Base-by-base conservation (phyloP, 495 filamentous ascomycete species). In the Penicillium odoratum region DNA sequence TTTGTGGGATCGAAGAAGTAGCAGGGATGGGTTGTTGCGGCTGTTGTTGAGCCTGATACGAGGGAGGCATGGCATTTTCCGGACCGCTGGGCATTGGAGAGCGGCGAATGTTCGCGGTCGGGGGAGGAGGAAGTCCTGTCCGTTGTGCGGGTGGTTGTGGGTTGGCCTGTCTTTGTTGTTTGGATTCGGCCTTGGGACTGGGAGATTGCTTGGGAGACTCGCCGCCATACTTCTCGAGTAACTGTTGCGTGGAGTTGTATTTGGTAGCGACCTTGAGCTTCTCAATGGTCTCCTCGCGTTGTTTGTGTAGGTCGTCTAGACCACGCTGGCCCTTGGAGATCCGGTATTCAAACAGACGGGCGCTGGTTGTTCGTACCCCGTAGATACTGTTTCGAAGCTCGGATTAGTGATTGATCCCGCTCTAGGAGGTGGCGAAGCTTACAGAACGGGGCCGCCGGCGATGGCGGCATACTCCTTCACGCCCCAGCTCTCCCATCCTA, bases 181-280 rank as follows among this genome's bases (percentile, higher is more conserved):
- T 62, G 47, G 51, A 45, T 34, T 40, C 64, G 49, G 61, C 56
- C 57, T 80, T 78, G 34, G 69, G 62, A 56, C 75, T 62, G 53
- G 75, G 61, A 0, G 60, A 66, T 57, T 85, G 69, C 66, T 76
- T 74, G 0, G 77, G 79, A 16, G 82, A 77, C 38, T 81, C 75
- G 30, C 84, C 89, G 38, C 90, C 93, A 69, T 98, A 98, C 67
- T 97, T 98, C 66, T 98, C 89, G 3, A 98, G 83, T 50, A 98
- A 74, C 64, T 96, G 85, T 67, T 95, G 89, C 15, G 94, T 98
- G 7, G 92, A 92, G 72, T 97, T 88, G 75, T 95, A 98, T 68
- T 90, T 96, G 34, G 94, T 98, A 18, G 92, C 92, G 30, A 85
- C 83, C 73, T 98, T 98, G 48, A 98, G 84, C 73, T 92, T 93